These are phyloP conservation scores for Candida andamanensis DNA, from an alignment of 805 yeast species.

Conservation along the genomic window DNA sequence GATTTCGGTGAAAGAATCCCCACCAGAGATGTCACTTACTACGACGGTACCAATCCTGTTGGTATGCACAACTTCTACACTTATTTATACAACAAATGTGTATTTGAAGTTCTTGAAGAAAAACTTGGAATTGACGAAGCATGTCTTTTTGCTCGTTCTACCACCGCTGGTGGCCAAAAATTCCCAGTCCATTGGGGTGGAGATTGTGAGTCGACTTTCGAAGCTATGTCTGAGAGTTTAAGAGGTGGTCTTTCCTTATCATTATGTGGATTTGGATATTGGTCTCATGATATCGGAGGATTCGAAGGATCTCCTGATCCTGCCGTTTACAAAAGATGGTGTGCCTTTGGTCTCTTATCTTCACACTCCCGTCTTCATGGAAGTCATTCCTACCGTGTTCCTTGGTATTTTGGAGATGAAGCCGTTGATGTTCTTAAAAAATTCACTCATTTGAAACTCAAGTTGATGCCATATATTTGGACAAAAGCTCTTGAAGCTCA, in stretches of 20 bases:
- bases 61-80: constrained; percentile 34
- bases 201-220: constrained; percentile 31
- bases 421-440: constrained; percentile 23
- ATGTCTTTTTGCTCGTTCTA: constrained; percentile 32
- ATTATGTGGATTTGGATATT: constrained; percentile 29
- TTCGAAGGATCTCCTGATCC: constrained; percentile 34
- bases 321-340: constrained; percentile 34
- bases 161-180: constrained; percentile 32
- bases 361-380: constrained; percentile 38
- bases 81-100: constrained; percentile 27
- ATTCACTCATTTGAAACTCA: constrained; percentile 27
- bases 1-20: constrained; percentile 38
- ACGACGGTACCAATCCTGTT: constrained; percentile 24
- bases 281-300: constrained; percentile 38
- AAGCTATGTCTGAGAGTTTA: constrained; percentile 35
- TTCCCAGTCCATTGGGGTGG: constrained; percentile 42
- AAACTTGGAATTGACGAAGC: constrained; percentile 27
- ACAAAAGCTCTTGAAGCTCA: constrained; percentile 24
- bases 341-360: constrained; percentile 33
- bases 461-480: constrained; percentile 29
- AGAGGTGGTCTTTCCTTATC: constrained; percentile 31
- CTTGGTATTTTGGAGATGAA: constrained; percentile 35
- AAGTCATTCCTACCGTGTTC: constrained; percentile 30
- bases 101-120: constrained; percentile 26
- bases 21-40: constrained; percentile 20